Conservation (phyloP, 2,329 filamentous ascomycete genomes). For the Fusarium pilosicola region DNA sequence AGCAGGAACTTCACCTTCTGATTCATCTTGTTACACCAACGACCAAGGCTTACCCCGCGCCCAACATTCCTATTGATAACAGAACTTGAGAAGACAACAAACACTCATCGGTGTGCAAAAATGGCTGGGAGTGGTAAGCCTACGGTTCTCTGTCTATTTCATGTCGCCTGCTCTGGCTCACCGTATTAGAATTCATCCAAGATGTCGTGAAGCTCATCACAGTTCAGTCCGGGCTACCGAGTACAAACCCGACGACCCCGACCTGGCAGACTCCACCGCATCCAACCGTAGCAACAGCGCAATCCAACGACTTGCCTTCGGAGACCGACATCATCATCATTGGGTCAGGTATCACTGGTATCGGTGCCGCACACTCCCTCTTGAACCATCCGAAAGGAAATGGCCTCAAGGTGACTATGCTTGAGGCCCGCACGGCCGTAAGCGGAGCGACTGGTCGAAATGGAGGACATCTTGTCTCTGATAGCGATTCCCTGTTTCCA, state of each 20-base stretch:
- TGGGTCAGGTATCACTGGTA: conserved; percentile 46
- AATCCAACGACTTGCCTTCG: conserved; percentile 24
- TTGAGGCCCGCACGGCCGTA: conserved; percentile 43
- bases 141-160: neutral
- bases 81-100: neutral
- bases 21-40: neutral
- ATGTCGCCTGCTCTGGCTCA: neutral
- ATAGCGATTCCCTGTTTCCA: conserved; percentile 53
- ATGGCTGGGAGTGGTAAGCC: neutral
- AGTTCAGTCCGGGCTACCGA: conserved; percentile 6
- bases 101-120: neutral
- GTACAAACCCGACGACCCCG: conserved; percentile 9
- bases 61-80: neutral
- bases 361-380: conserved; percentile 37
- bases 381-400: conserved; percentile 27
- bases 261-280: conserved; percentile 29
- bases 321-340: conserved; percentile 42
- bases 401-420: conserved; percentile 32
- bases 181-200: neutral
- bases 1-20: too few species aligned
- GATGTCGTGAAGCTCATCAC: conserved; percentile 20
- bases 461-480: conserved; percentile 43
- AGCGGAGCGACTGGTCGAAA: conserved; percentile 48
- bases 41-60: neutral
- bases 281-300: conserved; percentile 39